phyloP scores from a whole-genome alignment of 441 rosid genomes.

The Euphorbia schlechtendalii region DNA sequence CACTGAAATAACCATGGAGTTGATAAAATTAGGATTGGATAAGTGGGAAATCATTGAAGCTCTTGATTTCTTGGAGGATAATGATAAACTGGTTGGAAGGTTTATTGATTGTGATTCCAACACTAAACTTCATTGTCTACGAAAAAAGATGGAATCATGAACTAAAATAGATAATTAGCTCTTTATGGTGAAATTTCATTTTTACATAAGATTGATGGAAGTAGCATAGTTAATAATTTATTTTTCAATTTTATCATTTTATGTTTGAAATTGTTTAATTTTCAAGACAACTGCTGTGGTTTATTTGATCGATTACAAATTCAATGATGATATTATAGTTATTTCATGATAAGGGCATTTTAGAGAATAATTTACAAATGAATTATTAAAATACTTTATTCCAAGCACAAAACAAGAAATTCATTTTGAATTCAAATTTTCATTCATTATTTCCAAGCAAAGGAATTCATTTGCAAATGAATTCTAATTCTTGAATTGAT shows the following conservation, averaged over 20 bases:
- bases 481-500: no score
- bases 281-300: neutral
- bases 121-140: neutral
- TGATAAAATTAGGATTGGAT: neutral
- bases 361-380: neutral
- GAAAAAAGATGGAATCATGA: conserved; percentile 1
- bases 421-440: neutral
- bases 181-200: no score
- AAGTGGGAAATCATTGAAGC: neutral
- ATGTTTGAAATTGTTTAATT: no score
- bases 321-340: no score
- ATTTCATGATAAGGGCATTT: neutral
- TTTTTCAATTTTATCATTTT: no score
- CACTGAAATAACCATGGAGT: neutral
- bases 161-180: neutral
- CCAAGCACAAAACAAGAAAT: neutral
- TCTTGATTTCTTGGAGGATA: conserved; percentile 3
- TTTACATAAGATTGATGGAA: no score
- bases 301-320: no score
- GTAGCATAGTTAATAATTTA: no score
- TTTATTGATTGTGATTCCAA: neutral
- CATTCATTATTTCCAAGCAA: neutral
- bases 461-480: no score
- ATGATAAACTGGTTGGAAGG: neutral
- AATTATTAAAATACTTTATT: no score